Base-by-base conservation (phyloP, 352 stramenopile species). In the Pythium vanterpoolii region DNA sequence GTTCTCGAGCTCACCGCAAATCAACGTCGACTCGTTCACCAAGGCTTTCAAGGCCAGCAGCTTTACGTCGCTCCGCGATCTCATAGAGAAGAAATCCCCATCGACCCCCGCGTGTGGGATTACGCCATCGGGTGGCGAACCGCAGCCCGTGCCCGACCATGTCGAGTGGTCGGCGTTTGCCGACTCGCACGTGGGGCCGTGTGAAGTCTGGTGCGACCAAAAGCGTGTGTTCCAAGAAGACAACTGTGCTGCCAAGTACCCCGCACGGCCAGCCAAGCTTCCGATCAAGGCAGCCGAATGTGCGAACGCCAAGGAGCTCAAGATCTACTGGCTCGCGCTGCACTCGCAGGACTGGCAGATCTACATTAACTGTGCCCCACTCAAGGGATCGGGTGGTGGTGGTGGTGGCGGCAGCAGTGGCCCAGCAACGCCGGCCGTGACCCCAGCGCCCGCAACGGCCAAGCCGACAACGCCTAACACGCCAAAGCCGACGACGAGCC, bases 131-230 rank as follows among this genome's bases (percentile, higher is more conserved):
- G 60, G 44, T 33, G 60, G 47, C 21, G 13, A 21, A 1, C 23
- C 24, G 11, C 34, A 60, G 40, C 21, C 39, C 16, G 45, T 72
- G 18, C 59, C 59, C 3, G 63, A 68, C 43, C 21, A 64, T 28
- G 64, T 72, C 24, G 39, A 72, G 50, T 71, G 64, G 64, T 60
- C 62, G 33, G 31, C 45, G 38, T 66, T 73, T 24, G 58, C 61
- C 13, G 24, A 55, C n/a, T 69, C 61, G 2, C 65, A 72, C 55
- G 43, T 64, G 18, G 69, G 69, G n/a, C 69, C 64, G 39, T 68
- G 57, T 38, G 64, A 76, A 56, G 43, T 73, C 33, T 76, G 69
- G 65, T 76, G 60, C 59, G 65, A 73, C 65, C 61, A 69, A 40
- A 73, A 31, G 23, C 61, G 51, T 26, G 61, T 66, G 8, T 73